Evolutionary conservation across 2,329 filamentous ascomycete species (phyloP).

Genomic region (Pochonia chlamydosporia): DNA sequence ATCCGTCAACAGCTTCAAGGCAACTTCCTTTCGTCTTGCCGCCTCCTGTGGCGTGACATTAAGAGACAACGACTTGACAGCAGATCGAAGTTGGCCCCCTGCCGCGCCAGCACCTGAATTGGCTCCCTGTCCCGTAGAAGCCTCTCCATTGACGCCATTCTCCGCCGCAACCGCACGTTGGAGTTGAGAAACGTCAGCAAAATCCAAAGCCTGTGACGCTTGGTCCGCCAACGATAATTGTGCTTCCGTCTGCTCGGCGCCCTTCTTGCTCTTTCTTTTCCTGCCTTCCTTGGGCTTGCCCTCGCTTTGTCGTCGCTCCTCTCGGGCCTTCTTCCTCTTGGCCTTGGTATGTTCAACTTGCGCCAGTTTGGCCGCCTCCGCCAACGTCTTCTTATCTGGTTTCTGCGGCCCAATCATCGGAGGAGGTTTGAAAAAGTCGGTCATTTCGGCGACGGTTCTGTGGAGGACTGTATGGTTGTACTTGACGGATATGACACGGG

Average conservation of each 20-base stretch:
- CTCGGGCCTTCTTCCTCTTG: constrained; percentile 20
- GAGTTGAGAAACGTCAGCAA: constrained; percentile 5
- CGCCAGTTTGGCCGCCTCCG: constrained; percentile 14
- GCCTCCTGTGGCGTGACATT: constrained; percentile 39
- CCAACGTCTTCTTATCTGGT: constrained; percentile 4
- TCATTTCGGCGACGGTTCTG: constrained; percentile 45
- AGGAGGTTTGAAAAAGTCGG: constrained; percentile 40
- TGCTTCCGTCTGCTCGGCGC: constrained; percentile 14
- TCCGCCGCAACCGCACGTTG: constrained; percentile 1
- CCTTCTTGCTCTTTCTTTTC: constrained; percentile 22
- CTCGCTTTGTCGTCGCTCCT: constrained; percentile 19
- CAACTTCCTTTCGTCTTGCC: constrained; percentile 41
- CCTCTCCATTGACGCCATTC: neutral
- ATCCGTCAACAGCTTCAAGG: constrained; percentile 39
- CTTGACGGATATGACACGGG: constrained; percentile 42
- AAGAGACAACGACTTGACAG: constrained; percentile 19
- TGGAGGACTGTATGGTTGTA: constrained; percentile 55
- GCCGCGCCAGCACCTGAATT: constrained; percentile 1
- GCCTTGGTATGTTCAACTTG: constrained; percentile 20
- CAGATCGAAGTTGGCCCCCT: constrained; percentile 7
- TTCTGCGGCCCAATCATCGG: constrained; percentile 26
- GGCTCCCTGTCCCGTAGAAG: neutral
- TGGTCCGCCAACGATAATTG: constrained; percentile 8
- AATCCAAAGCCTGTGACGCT: constrained; percentile 5
- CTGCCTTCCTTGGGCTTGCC: constrained; percentile 19